phyloP scores from a whole-genome alignment of 139 green algal genomes.

The Pseudopediastrum boryanum region DNA sequence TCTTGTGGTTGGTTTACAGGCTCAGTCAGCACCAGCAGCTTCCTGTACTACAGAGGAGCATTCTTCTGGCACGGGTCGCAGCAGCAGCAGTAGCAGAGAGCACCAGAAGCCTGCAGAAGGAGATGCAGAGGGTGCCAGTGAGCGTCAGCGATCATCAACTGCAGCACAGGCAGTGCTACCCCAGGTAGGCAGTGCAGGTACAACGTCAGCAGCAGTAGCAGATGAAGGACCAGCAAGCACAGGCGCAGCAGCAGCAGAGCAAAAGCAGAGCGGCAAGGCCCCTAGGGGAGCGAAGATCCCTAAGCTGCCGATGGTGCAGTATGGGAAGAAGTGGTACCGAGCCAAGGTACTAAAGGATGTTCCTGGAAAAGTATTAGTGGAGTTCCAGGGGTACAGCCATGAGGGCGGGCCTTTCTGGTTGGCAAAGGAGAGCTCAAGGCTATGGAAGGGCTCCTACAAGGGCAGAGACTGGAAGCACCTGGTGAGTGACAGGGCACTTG shows the following conservation, averaged over 20 bases:
- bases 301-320: conserved; percentile 76
- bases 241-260: conserved; percentile 9
- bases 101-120: neutral
- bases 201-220: neutral
- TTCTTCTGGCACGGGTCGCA: conserved; percentile 8
- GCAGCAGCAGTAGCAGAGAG: conserved; percentile 11
- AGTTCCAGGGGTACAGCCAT: conserved; percentile 64
- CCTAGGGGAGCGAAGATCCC: conserved; percentile 49
- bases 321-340: conserved; percentile 68
- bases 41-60: conserved; percentile 27
- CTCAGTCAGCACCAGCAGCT: conserved; percentile 12
- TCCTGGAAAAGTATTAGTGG: conserved; percentile 48
- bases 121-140: neutral
- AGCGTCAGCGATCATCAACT: neutral
- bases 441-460: conserved; percentile 83
- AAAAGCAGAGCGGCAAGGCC: conserved; percentile 2
- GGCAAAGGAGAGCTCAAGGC: conserved; percentile 56
- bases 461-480: conserved; percentile 81
- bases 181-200: neutral
- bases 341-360: conserved; percentile 59
- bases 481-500: conserved; percentile 25
- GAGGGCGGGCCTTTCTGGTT: conserved; percentile 58
- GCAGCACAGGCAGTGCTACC: neutral
- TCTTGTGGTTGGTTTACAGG: conserved; percentile 17
- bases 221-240: neutral